A percentile compares a stretch with the other conserved stretches of the same genome.
These are phyloP conservation scores for Melaleuca alternifolia DNA, from an alignment of 345 rosid species.

Conservation along the genomic window DNA sequence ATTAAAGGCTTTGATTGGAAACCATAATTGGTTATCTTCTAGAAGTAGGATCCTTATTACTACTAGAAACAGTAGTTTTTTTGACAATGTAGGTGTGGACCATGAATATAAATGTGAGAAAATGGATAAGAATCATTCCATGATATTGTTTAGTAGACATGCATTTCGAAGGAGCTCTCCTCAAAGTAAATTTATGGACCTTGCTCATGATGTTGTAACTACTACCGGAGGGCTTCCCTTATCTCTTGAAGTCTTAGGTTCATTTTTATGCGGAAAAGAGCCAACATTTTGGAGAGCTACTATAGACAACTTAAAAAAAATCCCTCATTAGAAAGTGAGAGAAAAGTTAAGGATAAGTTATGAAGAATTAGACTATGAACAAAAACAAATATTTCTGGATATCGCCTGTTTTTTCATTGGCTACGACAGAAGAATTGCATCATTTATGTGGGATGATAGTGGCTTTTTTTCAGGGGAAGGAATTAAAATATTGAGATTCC, in stretches of 20 bases:
- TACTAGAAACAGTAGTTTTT: background rate
- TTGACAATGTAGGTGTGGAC: accelerated
- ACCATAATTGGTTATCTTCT: background rate
- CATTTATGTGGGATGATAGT: background rate
- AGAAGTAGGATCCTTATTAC: background rate
- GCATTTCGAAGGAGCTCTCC: background rate
- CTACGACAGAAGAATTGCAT: background rate
- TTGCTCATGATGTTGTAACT: accelerated
- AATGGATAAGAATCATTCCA: accelerated
- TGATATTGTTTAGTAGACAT: background rate
- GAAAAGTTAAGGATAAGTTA: accelerated
- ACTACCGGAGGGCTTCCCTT: background rate
- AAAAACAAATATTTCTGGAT: background rate
- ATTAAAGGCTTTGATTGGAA: background rate
- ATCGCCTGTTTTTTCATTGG: background rate
- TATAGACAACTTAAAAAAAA: background rate
- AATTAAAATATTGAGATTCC: background rate
- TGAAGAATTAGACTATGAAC: accelerated
- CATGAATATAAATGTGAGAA: accelerated
- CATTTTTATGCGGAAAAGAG: accelerated
- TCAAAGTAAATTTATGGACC: accelerated
- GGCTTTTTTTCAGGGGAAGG: background rate
- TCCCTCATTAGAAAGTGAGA: accelerated
- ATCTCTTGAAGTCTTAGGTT: background rate
- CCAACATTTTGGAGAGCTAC: background rate